These are phyloP conservation scores for Aspergillus flavus DNA, from an alignment of 2,329 filamentous ascomycete species.

Conservation along the genomic window DNA sequence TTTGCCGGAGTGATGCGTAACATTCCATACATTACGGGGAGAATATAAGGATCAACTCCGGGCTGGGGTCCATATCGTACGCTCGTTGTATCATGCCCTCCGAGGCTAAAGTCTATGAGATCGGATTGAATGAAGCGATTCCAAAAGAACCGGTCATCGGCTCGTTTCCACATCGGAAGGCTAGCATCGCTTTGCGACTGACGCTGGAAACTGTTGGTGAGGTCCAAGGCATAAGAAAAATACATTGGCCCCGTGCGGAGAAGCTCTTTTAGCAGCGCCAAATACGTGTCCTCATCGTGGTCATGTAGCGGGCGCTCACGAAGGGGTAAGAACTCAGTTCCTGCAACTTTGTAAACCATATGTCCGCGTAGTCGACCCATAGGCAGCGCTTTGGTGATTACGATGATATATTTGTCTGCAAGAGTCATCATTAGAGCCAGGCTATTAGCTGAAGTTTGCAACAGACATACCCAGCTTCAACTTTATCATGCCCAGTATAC, in stretches of 20 bases:
- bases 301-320: constrained; percentile 91
- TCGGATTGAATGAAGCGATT: constrained; percentile 91
- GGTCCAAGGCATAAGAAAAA: constrained; percentile 95
- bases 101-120: constrained; percentile 82
- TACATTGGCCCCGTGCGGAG: constrained; percentile 89
- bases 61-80: constrained; percentile 62
- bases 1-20: constrained; percentile 84
- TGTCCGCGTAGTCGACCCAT: constrained; percentile 92
- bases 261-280: constrained; percentile 77
- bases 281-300: constrained; percentile 89
- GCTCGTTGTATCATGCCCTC: constrained; percentile 51
- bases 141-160: constrained; percentile 99
- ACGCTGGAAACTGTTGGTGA: constrained; percentile 95
- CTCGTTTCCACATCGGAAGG: constrained; percentile 82
- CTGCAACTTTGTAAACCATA: constrained; percentile 89
- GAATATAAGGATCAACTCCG: constrained; percentile 84
- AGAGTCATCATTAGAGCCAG: constrained; percentile 19
- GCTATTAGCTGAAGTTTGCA: not conserved
- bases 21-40: constrained; percentile 96
- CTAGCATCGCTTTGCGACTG: constrained; percentile 75
- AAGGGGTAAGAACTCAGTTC: constrained; percentile 90
- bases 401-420: constrained; percentile 88
- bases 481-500: constrained; percentile 92
- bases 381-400: constrained; percentile 91
- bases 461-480: constrained; percentile 75